phyloP scores from a whole-genome alignment of 2,329 filamentous ascomycete genomes.

The Apiospora phragmitis region DNA sequence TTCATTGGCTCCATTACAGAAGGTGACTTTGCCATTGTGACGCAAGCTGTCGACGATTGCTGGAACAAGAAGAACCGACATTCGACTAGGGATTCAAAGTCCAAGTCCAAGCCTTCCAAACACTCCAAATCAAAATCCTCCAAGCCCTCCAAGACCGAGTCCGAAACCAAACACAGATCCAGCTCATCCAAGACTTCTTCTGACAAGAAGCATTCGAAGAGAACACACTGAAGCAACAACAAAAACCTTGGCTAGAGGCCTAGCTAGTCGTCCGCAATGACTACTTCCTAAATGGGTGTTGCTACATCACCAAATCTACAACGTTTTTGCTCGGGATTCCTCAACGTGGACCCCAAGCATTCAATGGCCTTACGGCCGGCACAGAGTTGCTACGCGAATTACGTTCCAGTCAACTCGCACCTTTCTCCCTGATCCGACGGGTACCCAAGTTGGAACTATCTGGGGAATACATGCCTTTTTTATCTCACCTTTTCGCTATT shows the following conservation, averaged over 20 bases:
- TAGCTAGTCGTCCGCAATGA: neutral
- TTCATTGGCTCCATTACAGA: constrained; percentile 52
- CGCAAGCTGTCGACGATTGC: constrained; percentile 48
- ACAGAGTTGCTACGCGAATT: neutral
- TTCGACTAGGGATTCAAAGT: neutral
- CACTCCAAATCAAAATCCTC: neutral
- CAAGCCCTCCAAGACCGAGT: neutral
- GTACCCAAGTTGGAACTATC: neutral
- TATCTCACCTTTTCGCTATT: neutral
- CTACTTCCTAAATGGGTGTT: neutral
- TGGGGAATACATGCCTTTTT: neutral
- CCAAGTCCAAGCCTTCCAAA: neutral
- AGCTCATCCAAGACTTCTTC: neutral
- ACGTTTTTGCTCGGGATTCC: neutral
- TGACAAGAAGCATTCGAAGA: neutral
- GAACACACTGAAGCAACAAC: neutral
- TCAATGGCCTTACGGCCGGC: neutral
- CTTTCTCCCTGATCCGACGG: neutral
- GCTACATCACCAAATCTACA: neutral
- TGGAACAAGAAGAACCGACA: constrained; percentile 39
- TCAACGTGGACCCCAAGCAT: neutral
- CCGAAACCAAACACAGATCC: neutral
- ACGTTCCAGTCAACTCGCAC: constrained; percentile 1
- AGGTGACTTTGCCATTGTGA: constrained; percentile 42
- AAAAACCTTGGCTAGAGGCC: neutral